Evolutionary conservation across 1,139 yeast genomes (phyloP).

Genomic region (Geotrichum australiense): DNA sequence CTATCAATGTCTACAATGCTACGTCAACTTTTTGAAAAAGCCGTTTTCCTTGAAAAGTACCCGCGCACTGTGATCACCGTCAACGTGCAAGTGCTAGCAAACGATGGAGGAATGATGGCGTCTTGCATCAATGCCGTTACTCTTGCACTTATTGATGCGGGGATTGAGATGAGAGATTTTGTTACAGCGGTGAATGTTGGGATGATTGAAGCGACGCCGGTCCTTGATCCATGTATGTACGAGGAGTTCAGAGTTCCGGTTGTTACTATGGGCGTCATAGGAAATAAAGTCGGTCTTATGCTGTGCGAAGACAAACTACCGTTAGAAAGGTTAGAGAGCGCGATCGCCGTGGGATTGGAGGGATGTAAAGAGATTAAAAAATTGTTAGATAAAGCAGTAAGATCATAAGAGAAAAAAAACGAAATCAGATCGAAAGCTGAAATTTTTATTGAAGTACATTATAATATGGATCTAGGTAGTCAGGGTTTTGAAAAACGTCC

Average conservation of each 20-base stretch:
- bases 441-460: not conserved
- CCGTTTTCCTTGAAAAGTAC: constrained; percentile 65
- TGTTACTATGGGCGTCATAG: constrained; percentile 78
- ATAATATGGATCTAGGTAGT: not conserved
- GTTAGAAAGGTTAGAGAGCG: constrained; percentile 66
- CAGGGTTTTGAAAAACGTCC: constrained; percentile 57
- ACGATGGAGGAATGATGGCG: constrained; percentile 85
- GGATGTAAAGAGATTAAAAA: constrained; percentile 80
- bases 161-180: constrained; percentile 89
- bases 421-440: too few species aligned
- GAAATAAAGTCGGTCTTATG: constrained; percentile 40
- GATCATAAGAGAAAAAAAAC: constrained; percentile 53
- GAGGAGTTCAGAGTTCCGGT: constrained; percentile 82
- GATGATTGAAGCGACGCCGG: constrained; percentile 59
- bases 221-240: constrained; percentile 71
- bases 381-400: constrained; percentile 77
- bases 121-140: constrained; percentile 83
- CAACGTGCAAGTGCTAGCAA: constrained; percentile 68
- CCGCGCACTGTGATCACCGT: constrained; percentile 77
- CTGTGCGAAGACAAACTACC: constrained; percentile 72
- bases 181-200: constrained; percentile 80
- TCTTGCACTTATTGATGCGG: constrained; percentile 88
- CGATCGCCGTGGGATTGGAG: constrained; percentile 80
- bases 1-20: constrained; percentile 70
- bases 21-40: constrained; percentile 74